These are phyloP conservation scores for Oehlia diaphana DNA, from an alignment of 192 early-diverging fungal genomes.

Conservation along the genomic window DNA sequence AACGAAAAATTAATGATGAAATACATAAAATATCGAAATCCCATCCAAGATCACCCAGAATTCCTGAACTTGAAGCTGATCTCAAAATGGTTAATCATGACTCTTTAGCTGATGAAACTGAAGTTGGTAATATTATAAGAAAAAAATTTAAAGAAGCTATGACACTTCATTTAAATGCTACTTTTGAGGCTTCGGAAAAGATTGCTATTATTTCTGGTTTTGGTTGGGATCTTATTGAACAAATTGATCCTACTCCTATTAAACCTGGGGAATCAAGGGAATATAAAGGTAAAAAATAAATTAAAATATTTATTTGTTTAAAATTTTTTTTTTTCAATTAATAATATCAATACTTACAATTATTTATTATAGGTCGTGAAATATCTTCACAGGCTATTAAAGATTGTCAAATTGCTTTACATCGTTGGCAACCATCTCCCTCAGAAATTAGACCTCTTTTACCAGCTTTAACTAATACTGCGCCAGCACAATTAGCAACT, in stretches of 20 bases:
- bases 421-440: constrained; percentile 24
- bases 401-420: constrained; percentile 28
- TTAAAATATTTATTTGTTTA: neutral
- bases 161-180: constrained; percentile 38
- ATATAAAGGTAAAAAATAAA: neutral
- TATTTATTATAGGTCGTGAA: neutral
- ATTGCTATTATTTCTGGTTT: constrained; percentile 43
- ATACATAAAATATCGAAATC: constrained; percentile 15
- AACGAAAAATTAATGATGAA: constrained; percentile 29
- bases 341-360: neutral
- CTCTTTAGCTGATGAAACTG: constrained; percentile 31
- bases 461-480: constrained; percentile 28
- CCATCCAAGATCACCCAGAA: constrained; percentile 29
- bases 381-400: constrained; percentile 11
- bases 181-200: constrained; percentile 42
- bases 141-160: constrained; percentile 38
- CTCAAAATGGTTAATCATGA: constrained; percentile 37
- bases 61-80: constrained; percentile 35
- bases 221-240: constrained; percentile 29
- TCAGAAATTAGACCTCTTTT: constrained; percentile 13
- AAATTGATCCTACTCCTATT: neutral
- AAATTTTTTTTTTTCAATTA: neutral
- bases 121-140: constrained; percentile 40
- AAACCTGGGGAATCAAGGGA: neutral
- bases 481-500: constrained; percentile 19